phyloP scores from a whole-genome alignment of 257 asterid genomes.

The Euphrasia confusa region DNA sequence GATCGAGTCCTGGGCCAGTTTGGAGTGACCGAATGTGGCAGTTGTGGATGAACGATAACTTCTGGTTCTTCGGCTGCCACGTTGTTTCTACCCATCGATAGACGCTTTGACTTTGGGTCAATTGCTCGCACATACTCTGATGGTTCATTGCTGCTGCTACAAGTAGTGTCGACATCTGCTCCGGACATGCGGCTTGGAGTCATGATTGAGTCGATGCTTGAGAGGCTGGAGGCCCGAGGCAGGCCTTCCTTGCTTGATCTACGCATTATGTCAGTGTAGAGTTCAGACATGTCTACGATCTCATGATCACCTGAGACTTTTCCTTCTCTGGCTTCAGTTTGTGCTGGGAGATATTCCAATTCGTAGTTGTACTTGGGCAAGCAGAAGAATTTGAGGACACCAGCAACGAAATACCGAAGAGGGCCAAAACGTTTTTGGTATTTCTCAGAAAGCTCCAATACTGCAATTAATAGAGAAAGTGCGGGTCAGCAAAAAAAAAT shows the following conservation, averaged over 20 bases:
- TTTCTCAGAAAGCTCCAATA: conserved; percentile 90
- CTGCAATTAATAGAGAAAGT: conserved; percentile 41
- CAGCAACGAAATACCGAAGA: conserved; percentile 90
- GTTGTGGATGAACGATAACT: conserved; percentile 75
- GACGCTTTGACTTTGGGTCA: conserved; percentile 82
- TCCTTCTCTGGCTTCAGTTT: conserved; percentile 45
- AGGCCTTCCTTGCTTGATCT: conserved; percentile 94
- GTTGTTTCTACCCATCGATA: conserved; percentile 75
- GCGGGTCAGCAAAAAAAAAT: conserved; percentile 1
- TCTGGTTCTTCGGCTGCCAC: conserved; percentile 74
- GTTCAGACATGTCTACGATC: conserved; percentile 76
- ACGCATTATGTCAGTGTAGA: conserved; percentile 87
- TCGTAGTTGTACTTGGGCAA: conserved; percentile 88
- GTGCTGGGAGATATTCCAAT: conserved; percentile 86
- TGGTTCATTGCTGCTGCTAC: conserved; percentile 83
- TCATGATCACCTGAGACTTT: conserved; percentile 43
- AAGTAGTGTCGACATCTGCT: conserved; percentile 68
- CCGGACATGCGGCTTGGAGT: conserved; percentile 76
- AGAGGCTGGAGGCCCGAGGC: conserved; percentile 90
- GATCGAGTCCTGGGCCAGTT: conserved; percentile 91
- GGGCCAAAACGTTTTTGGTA: conserved; percentile 95
- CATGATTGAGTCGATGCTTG: conserved; percentile 94
- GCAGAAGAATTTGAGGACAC: conserved; percentile 86
- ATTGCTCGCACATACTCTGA: conserved; percentile 93
- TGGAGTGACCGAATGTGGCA: conserved; percentile 70